A percentile compares a stretch with the other conserved stretches of the same genome.
Evolutionary conservation across 2,329 filamentous ascomycete species (phyloP).

Genomic region (Sarocladium brachiariae): DNA sequence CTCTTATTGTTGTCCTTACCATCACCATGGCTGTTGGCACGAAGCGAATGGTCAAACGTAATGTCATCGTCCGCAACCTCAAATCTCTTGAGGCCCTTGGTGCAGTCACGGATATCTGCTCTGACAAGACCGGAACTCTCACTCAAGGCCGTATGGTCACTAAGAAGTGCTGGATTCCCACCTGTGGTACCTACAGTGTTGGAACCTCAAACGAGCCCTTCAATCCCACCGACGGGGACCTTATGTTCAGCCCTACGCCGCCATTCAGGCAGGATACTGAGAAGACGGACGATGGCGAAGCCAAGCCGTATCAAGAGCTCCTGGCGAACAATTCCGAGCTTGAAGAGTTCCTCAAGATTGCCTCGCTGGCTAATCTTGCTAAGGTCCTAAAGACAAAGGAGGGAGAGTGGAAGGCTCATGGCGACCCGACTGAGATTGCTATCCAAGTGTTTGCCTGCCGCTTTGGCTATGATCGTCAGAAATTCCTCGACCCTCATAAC

Average conservation of each 20-base stretch:
- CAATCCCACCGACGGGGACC: conserved; percentile 45
- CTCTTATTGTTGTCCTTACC: conserved; percentile 45
- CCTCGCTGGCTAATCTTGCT: conserved; percentile 59
- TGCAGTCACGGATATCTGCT: conserved; percentile 49
- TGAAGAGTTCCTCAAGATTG: conserved; percentile 52
- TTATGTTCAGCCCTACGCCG: conserved; percentile 31
- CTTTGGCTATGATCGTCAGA: conserved; percentile 36
- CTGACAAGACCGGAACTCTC: conserved; percentile 51
- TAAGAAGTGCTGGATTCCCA: conserved; percentile 45
- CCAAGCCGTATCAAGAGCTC: conserved; percentile 21
- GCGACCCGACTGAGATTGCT: conserved; percentile 54
- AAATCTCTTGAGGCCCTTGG: conserved; percentile 47
- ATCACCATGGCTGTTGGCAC: conserved; percentile 53
- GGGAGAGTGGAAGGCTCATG: conserved; percentile 53
- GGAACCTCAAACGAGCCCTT: conserved; percentile 46
- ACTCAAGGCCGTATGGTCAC: conserved; percentile 49
- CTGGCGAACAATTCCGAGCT: conserved; percentile 41
- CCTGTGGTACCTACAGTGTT: conserved; percentile 39
- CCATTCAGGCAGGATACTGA: conserved; percentile 23
- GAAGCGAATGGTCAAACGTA: conserved; percentile 44
- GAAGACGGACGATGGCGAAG: conserved; percentile 20
- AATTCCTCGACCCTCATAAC: conserved; percentile 18
- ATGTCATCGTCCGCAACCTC: conserved; percentile 47
- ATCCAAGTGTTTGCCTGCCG: conserved; percentile 51
- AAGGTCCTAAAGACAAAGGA: conserved; percentile 49